phyloP scores from a whole-genome alignment of 257 asterid genomes.

The Petunia secreta region DNA sequence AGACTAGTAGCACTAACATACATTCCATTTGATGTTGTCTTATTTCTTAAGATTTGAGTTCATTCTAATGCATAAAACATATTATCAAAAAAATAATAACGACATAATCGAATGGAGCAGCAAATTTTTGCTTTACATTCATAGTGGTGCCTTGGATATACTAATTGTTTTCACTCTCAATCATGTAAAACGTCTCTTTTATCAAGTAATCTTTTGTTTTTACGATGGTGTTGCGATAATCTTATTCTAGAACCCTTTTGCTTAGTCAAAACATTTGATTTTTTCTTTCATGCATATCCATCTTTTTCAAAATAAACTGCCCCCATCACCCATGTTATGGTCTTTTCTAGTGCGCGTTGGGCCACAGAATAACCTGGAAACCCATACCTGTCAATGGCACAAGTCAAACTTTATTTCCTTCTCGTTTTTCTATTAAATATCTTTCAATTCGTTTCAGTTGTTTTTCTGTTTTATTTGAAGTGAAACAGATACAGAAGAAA shows the following conservation, averaged over 20 bases:
- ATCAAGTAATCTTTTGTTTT: too few relatives aligned
- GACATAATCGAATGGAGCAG: too few relatives aligned
- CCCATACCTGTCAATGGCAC: background rate
- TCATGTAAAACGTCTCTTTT: too few relatives aligned
- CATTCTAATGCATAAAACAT: background rate
- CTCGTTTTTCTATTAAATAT: background rate
- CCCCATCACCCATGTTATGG: background rate
- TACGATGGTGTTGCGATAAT: too few relatives aligned
- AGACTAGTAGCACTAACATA: background rate
- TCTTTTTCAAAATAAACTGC: constrained; percentile 4
- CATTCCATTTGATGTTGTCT: background rate
- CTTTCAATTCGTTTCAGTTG: background rate
- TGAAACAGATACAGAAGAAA: background rate
- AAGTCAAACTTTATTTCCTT: background rate
- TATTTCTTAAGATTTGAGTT: background rate
- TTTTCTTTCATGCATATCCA: background rate
- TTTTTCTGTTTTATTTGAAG: background rate
- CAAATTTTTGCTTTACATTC: too few relatives aligned
- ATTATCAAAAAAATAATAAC: too few relatives aligned
- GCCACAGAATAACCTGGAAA: background rate
- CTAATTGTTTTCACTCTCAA: too few relatives aligned
- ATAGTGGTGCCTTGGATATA: too few relatives aligned
- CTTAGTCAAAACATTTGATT: background rate
- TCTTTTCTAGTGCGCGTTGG: background rate
- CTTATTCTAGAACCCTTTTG: background rate